Percentiles rank a stretch among this genome's conserved stretches.
Evolutionary conservation across 768 basidiomycete genomes (phyloP).

Genomic region (Amanita subjunquillea): DNA sequence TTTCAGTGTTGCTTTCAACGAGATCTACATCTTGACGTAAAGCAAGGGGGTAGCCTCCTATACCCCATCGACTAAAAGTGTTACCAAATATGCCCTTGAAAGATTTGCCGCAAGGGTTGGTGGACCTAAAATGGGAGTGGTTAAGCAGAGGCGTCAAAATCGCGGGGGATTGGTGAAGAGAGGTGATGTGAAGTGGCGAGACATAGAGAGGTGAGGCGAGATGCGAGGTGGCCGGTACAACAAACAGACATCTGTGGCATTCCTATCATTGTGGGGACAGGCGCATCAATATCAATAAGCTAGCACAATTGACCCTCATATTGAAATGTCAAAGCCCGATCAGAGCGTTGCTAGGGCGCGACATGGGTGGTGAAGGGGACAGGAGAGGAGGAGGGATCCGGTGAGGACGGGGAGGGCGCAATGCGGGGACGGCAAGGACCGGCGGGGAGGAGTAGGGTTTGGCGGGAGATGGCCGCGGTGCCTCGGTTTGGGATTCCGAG

Average conservation of each 20-base stretch:
- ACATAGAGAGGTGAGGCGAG: no score
- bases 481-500: conserved; percentile 12
- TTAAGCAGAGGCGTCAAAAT: no score
- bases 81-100: background rate
- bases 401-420: background rate
- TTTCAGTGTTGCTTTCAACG: background rate
- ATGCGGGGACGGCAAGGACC: conserved; percentile 1
- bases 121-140: background rate
- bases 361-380: background rate
- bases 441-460: conserved; percentile 2
- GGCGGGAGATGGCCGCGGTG: conserved; percentile 16
- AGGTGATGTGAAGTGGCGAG: no score
- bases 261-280: no score
- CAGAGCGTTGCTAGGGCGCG: background rate
- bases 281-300: no score
- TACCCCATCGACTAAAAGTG: background rate
- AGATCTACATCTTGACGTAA: background rate
- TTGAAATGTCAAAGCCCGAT: background rate
- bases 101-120: background rate
- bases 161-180: no score
- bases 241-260: no score
- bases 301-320: background rate
- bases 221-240: no score
- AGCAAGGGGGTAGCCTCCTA: background rate
- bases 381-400: conserved; percentile 1